Evolutionary conservation across 2,329 filamentous ascomycete species (phyloP), one percentile per base, ranked within the genome.

Genomic region (Calonectria pteridis): DNA sequence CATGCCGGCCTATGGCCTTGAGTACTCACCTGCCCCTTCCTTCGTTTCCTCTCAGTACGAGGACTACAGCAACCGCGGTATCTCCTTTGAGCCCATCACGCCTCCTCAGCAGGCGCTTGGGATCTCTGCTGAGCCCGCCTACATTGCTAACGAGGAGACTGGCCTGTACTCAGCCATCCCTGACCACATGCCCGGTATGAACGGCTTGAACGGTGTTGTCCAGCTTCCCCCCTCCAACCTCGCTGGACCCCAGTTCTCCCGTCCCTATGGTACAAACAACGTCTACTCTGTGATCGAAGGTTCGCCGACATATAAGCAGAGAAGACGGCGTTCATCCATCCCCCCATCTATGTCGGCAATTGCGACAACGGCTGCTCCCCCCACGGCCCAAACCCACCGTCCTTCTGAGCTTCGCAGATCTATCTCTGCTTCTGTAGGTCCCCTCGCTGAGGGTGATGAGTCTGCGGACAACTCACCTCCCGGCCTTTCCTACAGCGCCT

Each of bases 21-120:
- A 99, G 86, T 99, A 98, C 88, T 99, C 97, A 20, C 97, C 97
- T 67, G 97, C 97, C 0, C 97, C 97, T 3, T 98, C 97, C 1
- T 98, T 98, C 82, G 96, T 98, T 67, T 98, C 97, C n/a, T 98
- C 97, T 1, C 96, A 98, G 81, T 98, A 96, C 81, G 97, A 98
- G 83, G 96, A 98, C 84, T 99, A 98, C 89, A 98, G 95, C 91
- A 96, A 96, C 83, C 94, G 97, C 72, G 97, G 95, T 66, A 92
- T 98, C 81, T 98, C 96, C 3, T 99, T 96, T 83, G 97, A 99
- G 89, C 97, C 97, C 67, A 92, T 99, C 79, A 99, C 97, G 0
- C 97, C 97, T 72, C 97, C 97, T 20, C 97, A 98, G 84, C 95
- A 98, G 85, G 92, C 94, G 18, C 87, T 97, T 73, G 93, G 91